phyloP scores from a whole-genome alignment of 352 stramenopile genomes.

The Lagenidium giganteum region DNA sequence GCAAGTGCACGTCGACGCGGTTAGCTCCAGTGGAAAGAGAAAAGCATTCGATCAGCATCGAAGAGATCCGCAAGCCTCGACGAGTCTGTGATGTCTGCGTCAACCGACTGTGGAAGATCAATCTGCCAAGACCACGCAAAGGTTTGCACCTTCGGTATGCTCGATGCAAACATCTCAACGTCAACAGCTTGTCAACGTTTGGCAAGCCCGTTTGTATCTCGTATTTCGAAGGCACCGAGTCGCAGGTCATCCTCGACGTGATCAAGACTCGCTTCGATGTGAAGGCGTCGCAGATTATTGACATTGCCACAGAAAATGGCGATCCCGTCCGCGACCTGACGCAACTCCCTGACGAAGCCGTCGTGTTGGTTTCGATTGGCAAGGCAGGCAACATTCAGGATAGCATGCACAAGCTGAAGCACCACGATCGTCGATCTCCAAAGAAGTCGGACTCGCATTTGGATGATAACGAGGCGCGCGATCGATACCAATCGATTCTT shows the following conservation, averaged over 20 bases:
- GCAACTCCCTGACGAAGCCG: slow-evolving; percentile 48
- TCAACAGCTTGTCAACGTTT: slow-evolving; percentile 78
- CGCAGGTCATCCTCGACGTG: slow-evolving; percentile 63
- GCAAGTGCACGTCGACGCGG: slow-evolving; percentile 77
- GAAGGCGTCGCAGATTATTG: slow-evolving; percentile 68
- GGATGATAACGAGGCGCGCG: slow-evolving; percentile 13
- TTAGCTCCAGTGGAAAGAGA: slow-evolving; percentile 56
- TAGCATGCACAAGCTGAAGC: slow-evolving; percentile 17
- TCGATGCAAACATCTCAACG: slow-evolving; percentile 64
- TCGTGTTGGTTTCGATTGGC: slow-evolving; percentile 72
- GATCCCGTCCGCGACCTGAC: slow-evolving; percentile 53
- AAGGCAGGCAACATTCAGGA: slow-evolving; percentile 78
- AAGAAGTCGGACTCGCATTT: slow-evolving; percentile 9
- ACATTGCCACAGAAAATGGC: slow-evolving; percentile 67
- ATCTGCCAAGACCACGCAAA: slow-evolving; percentile 65
- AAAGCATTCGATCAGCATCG: slow-evolving; percentile 30
- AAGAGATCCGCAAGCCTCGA: slow-evolving; percentile 48
- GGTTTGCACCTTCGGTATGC: slow-evolving; percentile 33
- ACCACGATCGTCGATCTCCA: slow-evolving; percentile 12
- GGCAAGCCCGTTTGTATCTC: slow-evolving; percentile 74
- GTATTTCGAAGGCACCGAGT: slow-evolving; percentile 75
- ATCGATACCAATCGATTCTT: slow-evolving; percentile 6
- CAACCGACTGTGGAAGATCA: slow-evolving; percentile 73
- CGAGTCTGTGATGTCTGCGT: slow-evolving; percentile 77
- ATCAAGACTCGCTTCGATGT: slow-evolving; percentile 79